phyloP scores from a whole-genome alignment of 2,329 filamentous ascomycete genomes.

The Leptographium lundbergii region DNA sequence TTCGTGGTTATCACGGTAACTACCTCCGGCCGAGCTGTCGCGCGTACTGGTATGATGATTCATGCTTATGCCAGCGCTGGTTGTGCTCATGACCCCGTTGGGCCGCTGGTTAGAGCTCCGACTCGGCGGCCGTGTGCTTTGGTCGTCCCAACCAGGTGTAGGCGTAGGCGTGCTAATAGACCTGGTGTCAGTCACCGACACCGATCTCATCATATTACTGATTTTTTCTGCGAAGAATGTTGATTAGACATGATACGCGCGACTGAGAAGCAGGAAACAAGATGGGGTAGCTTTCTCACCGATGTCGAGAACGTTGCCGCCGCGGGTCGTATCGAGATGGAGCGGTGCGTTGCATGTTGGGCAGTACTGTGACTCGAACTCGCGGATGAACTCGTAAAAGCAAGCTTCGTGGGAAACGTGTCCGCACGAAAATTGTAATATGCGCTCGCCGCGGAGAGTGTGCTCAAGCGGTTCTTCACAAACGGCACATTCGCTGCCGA shows the following conservation, averaged over 20 bases:
- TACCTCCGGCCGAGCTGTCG: constrained; percentile 25
- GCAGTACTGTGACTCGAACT: constrained; percentile 87
- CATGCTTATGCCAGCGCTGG: constrained; percentile 23
- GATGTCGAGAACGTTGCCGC: constrained; percentile 84
- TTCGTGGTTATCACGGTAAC: constrained; percentile 23
- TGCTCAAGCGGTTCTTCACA: constrained; percentile 96
- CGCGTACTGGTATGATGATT: constrained; percentile 18
- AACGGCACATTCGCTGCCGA: constrained; percentile 87
- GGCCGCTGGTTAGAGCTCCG: constrained; percentile 27
- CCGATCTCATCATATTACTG: constrained; percentile 80
- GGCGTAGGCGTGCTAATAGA: constrained; percentile 40
- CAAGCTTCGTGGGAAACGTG: constrained; percentile 97
- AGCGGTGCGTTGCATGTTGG: constrained; percentile 87
- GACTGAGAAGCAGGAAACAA: neutral
- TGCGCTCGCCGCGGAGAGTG: constrained; percentile 82
- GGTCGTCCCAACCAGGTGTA: constrained; percentile 51
- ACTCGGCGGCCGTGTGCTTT: constrained; percentile 41
- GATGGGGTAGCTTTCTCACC: constrained; percentile 38
- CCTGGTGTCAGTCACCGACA: constrained; percentile 52
- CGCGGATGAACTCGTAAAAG: constrained; percentile 96
- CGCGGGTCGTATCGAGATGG: constrained; percentile 81
- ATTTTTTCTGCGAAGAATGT: constrained; percentile 61
- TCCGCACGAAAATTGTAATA: constrained; percentile 90
- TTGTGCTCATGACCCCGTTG: constrained; percentile 15
- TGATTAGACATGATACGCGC: neutral